Evolutionary conservation across 495 filamentous ascomycete species (phyloP).

Genomic region (Podospora fimiseda): DNA sequence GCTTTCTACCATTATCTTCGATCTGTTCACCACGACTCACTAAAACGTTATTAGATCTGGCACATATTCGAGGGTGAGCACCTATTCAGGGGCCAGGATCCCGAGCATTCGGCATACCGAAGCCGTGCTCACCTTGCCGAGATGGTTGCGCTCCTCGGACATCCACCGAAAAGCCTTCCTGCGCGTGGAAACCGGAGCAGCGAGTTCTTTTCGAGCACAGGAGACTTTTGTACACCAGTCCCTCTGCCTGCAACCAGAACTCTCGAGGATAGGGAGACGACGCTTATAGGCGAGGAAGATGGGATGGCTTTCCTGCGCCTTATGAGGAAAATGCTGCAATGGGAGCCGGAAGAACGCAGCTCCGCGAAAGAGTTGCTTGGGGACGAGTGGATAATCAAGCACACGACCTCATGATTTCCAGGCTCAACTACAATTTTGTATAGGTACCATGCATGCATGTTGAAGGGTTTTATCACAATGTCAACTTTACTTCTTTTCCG

Average conservation of each 20-base stretch:
- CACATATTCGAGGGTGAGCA: slow-evolving; percentile 43
- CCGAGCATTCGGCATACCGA: slow-evolving; percentile 34
- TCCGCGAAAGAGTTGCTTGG: slow-evolving; percentile 39
- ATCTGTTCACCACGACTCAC: slow-evolving; percentile 4
- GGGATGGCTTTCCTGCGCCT: slow-evolving; percentile 35
- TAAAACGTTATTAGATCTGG: slow-evolving; percentile 35
- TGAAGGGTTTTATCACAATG: no score
- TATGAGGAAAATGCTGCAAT: slow-evolving; percentile 44
- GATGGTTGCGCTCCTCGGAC: slow-evolving; percentile 40
- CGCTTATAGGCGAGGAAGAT: slow-evolving; percentile 30
- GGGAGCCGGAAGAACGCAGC: slow-evolving; percentile 40
- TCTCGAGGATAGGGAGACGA: slow-evolving; percentile 30
- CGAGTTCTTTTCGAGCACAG: slow-evolving; percentile 2
- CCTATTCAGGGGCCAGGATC: slow-evolving; percentile 41
- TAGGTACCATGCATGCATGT: no score
- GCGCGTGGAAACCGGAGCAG: not conserved
- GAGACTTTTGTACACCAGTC: slow-evolving; percentile 2
- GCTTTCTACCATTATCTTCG: slow-evolving; percentile 10
- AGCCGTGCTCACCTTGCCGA: slow-evolving; percentile 42
- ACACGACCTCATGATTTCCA: no score
- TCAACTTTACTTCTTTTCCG: no score
- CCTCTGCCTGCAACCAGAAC: slow-evolving; percentile 1
- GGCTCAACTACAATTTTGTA: no score
- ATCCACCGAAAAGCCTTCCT: slow-evolving; percentile 39
- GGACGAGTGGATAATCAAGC: slow-evolving; percentile 30